These are phyloP conservation scores for Tieghemiomyces parasiticus DNA, from an alignment of 192 early-diverging fungal genomes.

Conservation along the genomic window DNA sequence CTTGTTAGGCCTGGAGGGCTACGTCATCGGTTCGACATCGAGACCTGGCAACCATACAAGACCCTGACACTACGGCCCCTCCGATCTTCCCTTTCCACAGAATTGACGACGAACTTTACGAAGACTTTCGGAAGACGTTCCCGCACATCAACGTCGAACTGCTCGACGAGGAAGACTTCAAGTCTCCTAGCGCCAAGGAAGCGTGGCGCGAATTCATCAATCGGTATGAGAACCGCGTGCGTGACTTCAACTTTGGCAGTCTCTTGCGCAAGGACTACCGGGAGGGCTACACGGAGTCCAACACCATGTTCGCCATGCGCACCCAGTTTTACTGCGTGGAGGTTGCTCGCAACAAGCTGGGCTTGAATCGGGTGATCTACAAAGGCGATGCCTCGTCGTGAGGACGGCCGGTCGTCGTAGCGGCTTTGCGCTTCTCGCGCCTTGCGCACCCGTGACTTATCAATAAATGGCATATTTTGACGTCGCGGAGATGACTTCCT, in stretches of 20 bases:
- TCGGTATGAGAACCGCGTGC: slow-evolving; percentile 73
- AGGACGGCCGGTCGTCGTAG: no score
- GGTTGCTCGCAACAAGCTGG: slow-evolving; percentile 78
- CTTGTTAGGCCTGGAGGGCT: no score
- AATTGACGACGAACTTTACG: slow-evolving; percentile 73
- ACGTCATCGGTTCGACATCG: no score
- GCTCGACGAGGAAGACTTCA: slow-evolving; percentile 71
- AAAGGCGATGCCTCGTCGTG: no score
- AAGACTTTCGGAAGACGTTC: slow-evolving; percentile 59
- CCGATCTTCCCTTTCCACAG: no score
- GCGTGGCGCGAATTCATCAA: slow-evolving; percentile 81
- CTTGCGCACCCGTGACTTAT: no score
- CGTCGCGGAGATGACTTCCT: no score
- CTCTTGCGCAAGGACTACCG: slow-evolving; percentile 59
- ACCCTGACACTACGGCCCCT: no score
- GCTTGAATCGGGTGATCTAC: slow-evolving; percentile 38
- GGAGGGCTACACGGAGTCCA: slow-evolving; percentile 71
- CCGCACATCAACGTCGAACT: slow-evolving; percentile 52
- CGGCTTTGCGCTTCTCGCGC: no score
- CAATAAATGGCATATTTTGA: no score
- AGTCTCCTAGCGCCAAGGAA: slow-evolving; percentile 60
- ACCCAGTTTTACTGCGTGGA: slow-evolving; percentile 87
- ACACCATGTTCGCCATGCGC: slow-evolving; percentile 78
- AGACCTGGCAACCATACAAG: no score
- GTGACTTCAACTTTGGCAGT: slow-evolving; percentile 90